Evolutionary conservation across 805 yeast species (phyloP).

Genomic region (Ogataea nitratoaversa): DNA sequence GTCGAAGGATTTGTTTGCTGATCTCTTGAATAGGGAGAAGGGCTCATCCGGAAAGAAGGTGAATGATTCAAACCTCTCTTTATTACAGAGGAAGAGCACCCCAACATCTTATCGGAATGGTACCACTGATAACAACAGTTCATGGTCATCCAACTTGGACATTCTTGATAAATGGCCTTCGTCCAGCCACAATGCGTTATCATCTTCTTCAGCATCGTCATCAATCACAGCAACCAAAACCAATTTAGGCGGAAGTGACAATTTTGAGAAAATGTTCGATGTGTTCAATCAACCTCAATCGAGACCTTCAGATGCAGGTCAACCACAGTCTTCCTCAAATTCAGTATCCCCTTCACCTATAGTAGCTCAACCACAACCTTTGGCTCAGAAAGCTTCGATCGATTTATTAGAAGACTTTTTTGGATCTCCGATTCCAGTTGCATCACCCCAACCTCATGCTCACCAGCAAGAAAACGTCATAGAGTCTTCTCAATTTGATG

Average conservation of each 20-base stretch:
- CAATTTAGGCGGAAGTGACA: conserved; percentile 9
- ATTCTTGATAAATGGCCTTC: conserved; percentile 26
- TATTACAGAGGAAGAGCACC: conserved; percentile 33
- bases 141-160: conserved; percentile 35
- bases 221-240: neutral
- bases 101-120: conserved; percentile 4
- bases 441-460: neutral
- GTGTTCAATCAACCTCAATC: conserved; percentile 13
- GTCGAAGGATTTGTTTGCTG: conserved; percentile 41
- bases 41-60: conserved; percentile 16
- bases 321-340: neutral
- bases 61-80: conserved; percentile 24
- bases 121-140: conserved; percentile 5
- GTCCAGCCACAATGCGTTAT: too few species aligned
- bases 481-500: neutral
- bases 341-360: neutral
- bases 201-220: conserved; percentile 4
- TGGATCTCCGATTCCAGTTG: neutral
- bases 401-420: conserved; percentile 4
- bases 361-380: neutral
- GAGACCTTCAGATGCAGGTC: too few species aligned
- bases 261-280: conserved; percentile 19
- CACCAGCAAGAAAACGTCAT: neutral
- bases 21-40: conserved; percentile 32
- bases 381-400: neutral